A percentile compares a stretch with the other conserved stretches of the same genome.
Conservation (phyloP, 345 rosid genomes). For the Bruguiera gymnorhiza region DNA sequence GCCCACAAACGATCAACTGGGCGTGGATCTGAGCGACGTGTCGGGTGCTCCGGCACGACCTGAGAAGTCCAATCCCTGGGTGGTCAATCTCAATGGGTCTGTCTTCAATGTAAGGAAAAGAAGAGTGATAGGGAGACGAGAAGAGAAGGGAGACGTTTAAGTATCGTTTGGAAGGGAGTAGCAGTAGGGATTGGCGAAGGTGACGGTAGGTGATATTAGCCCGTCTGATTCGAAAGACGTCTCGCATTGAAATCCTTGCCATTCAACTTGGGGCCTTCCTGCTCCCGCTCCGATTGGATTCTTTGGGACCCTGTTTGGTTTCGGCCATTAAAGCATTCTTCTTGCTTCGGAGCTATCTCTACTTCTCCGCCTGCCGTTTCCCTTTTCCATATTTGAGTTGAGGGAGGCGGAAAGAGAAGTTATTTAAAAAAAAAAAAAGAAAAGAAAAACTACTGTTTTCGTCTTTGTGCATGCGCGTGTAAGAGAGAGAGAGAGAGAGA, state of each 20-base stretch:
- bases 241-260: constrained; percentile 57
- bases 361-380: no score
- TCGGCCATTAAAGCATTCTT: constrained; percentile 24
- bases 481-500: no score
- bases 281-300: not conserved
- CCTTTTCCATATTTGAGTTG: no score
- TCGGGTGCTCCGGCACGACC: constrained; percentile 23
- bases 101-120: constrained; percentile 4
- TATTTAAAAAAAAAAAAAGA: no score
- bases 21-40: constrained; percentile 60
- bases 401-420: no score
- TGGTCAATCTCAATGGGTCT: constrained; percentile 20
- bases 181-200: not conserved
- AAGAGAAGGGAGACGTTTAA: constrained; percentile 3
- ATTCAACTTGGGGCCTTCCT: constrained; percentile 43
- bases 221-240: constrained; percentile 37
- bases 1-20: constrained; percentile 49
- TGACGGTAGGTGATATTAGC: constrained; percentile 3
- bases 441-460: no score
- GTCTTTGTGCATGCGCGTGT: no score
- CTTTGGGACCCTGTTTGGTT: constrained; percentile 1
- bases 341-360: no score
- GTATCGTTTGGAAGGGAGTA: constrained; percentile 1
- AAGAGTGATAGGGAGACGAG: constrained; percentile 12
- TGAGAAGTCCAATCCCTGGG: constrained; percentile 31